A percentile compares a stretch with the other conserved stretches of the same genome.
These are phyloP conservation scores for Epichloe coenophiala DNA, from an alignment of 2,329 filamentous ascomycete species.

Conservation along the genomic window DNA sequence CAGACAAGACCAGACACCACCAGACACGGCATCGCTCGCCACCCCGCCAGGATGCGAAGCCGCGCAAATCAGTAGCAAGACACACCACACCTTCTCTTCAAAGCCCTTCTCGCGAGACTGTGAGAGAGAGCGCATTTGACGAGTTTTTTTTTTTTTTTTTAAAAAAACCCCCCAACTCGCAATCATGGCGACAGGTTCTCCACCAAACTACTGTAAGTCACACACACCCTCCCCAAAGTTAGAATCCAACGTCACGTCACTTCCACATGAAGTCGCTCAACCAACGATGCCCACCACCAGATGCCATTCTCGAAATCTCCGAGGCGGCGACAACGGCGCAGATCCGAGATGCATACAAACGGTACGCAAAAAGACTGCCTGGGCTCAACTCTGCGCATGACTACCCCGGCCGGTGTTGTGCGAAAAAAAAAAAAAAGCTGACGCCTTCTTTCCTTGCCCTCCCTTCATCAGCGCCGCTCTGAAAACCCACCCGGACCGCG, in stretches of 20 bases:
- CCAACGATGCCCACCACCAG: conserved; percentile 25
- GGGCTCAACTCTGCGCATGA: no score
- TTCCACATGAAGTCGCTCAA: not conserved
- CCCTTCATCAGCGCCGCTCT: conserved; percentile 53
- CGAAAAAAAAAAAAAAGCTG: no score
- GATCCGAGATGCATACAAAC: conserved; percentile 90
- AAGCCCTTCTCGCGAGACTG: not conserved
- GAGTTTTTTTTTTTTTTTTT: not conserved
- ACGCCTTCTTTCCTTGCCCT: not conserved
- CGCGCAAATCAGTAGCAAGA: not conserved
- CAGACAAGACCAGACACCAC: not conserved
- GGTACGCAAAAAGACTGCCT: conserved; percentile 29
- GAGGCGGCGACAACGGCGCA: conserved; percentile 67
- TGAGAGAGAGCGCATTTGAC: not conserved
- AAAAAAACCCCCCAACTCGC: not conserved
- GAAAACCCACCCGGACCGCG: conserved; percentile 87
- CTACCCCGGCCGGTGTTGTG: no score
- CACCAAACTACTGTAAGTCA: conserved; percentile 45
- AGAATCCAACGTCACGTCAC: not conserved
- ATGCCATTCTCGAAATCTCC: conserved; percentile 59
- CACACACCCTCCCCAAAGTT: not conserved
- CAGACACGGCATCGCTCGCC: not conserved
- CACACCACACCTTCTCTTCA: not conserved
- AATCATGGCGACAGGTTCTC: conserved; percentile 26
- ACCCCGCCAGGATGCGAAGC: not conserved